Evolutionary conservation across 2,329 filamentous ascomycete genomes (phyloP), one percentile per base, ranked within the genome.

Genomic region (Xylaria polymorpha): DNA sequence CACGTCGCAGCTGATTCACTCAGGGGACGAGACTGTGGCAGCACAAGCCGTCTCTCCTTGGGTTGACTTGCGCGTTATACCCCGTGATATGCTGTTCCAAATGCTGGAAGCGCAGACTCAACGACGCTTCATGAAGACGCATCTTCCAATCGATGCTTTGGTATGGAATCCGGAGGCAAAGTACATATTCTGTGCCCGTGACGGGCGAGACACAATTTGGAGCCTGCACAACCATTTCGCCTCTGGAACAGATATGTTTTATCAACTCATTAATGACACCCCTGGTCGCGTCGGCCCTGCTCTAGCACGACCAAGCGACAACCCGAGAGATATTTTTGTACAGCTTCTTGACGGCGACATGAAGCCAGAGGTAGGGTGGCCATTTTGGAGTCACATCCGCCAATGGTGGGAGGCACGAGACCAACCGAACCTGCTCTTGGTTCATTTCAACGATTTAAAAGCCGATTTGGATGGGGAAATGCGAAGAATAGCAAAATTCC

Each of bases 391-490:
- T 9, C 64, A 66, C 29, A 56, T 66, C 37, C 46, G 56, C 15
- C 57, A 57, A 18, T 66, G 57, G 56, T 66, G 44, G 48, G 64
- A 51, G 48, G 64, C 39, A 2, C 37, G 64, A 29, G 14, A 46
- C 18, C 64, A 61, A 46, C 64, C 64, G 29, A 66, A 66, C 29
- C 10, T 66, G 4, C 57, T 66, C 35, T 18, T 66, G 6, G 37
- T 66, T 29, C 64, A 66, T 35, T 66, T 46, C 64, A 61, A 51
- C 39, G 64, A 66, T 6, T 32, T 66, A 9, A 66, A 66, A 18
- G 64, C 64, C 7, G 56, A 61, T 41, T 25, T 66, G 6, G 57
- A 66, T 12, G 57, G 56, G 6, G 64, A 66, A 29, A 66, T 66
- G 64, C 64, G 64, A 20, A 32, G 64, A 15, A 66, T 66, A 32